These are phyloP conservation scores for Hyphopichia burtonii DNA, from an alignment of 1,139 yeast genomes.

Conservation along the genomic window DNA sequence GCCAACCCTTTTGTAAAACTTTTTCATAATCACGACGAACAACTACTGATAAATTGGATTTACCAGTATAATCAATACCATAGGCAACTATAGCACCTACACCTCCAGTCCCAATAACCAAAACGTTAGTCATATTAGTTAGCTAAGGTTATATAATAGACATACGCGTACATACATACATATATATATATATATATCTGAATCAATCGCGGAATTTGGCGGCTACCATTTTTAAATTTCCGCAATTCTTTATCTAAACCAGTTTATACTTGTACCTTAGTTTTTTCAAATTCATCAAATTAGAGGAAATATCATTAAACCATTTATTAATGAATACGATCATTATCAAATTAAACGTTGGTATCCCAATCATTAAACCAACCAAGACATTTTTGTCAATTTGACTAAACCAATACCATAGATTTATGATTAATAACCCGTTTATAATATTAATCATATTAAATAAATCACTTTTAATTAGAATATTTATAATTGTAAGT, in stretches of 20 bases:
- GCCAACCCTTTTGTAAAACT: slow-evolving; percentile 13
- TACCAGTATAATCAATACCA: slow-evolving; percentile 10
- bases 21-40: slow-evolving; percentile 16
- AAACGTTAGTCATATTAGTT: slow-evolving; percentile 9
- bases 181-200: too few relatives aligned
- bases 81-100: slow-evolving; percentile 21
- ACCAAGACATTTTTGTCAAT: neutral
- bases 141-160: neutral
- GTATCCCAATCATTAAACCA: slow-evolving; percentile 11
- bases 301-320: slow-evolving; percentile 10
- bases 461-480: neutral
- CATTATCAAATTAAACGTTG: slow-evolving; percentile 14
- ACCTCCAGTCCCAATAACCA: slow-evolving; percentile 20
- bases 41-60: slow-evolving; percentile 10
- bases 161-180: too few relatives aligned
- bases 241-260: slow-evolving; percentile 10
- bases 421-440: neutral
- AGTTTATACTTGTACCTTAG: slow-evolving; percentile 23
- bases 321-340: slow-evolving; percentile 12
- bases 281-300: slow-evolving; percentile 12
- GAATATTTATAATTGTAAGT: neutral
- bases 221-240: too few relatives aligned
- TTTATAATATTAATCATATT: slow-evolving; percentile 1
- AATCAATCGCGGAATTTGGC: too few relatives aligned
- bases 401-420: neutral